A percentile compares a stretch with the other conserved stretches of the same genome.
These are phyloP conservation scores for Ogataea naganishii DNA, from an alignment of 805 yeast species.

Conservation along the genomic window DNA sequence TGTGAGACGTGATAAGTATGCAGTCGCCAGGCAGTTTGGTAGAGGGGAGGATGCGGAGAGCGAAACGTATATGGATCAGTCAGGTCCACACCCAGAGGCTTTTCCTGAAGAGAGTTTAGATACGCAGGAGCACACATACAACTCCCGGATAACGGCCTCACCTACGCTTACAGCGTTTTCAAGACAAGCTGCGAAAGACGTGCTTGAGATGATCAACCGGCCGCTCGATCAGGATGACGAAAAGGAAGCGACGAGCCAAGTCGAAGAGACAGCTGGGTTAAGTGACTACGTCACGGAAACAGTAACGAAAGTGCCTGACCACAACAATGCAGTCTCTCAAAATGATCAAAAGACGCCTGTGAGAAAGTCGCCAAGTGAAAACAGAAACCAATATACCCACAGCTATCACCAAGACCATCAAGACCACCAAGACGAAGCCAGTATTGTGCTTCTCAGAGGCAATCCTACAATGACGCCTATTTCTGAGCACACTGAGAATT, in stretches of 20 bases:
- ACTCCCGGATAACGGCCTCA: conserved; percentile 35
- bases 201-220: conserved; percentile 65
- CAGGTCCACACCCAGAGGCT: no score
- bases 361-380: neutral
- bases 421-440: neutral
- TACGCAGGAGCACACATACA: no score
- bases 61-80: no score
- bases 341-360: no score
- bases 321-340: neutral
- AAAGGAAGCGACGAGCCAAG: conserved; percentile 6
- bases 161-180: conserved; percentile 79
- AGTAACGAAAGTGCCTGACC: conserved; percentile 14
- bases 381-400: no score
- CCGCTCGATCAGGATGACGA: conserved; percentile 28
- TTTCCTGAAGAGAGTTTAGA: no score
- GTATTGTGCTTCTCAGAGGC: neutral
- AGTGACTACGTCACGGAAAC: conserved; percentile 43
- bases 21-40: no score
- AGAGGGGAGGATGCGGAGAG: no score
- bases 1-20: no score
- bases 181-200: conserved; percentile 66
- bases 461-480: conserved; percentile 8
- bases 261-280: conserved; percentile 12
- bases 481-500: conserved; percentile 11
- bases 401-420: neutral